phyloP scores from a whole-genome alignment of 805 yeast species.

The Candida sithepensis region DNA sequence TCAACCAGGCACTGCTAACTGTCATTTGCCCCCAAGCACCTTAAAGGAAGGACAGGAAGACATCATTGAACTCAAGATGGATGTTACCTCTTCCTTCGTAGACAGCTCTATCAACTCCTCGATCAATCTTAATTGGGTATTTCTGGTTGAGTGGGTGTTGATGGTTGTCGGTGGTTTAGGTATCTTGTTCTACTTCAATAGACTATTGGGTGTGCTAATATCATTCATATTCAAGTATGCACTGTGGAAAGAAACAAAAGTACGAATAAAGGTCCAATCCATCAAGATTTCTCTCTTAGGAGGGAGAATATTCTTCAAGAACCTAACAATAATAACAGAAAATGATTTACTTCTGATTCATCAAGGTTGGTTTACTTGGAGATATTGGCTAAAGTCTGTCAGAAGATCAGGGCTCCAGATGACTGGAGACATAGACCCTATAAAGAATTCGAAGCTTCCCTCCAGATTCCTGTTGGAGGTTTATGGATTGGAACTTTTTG shows the following conservation, averaged over 20 bases:
- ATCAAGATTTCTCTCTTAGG: conserved; percentile 75
- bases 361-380: conserved; percentile 79
- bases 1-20: too few species aligned
- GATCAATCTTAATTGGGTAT: conserved; percentile 55
- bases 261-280: conserved; percentile 66
- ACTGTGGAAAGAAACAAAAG: conserved; percentile 60
- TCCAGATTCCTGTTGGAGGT: conserved; percentile 54
- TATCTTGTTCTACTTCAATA: conserved; percentile 70
- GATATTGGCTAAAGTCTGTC: conserved; percentile 71
- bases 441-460: conserved; percentile 47
- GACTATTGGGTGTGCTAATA: conserved; percentile 60
- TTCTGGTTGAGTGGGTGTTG: conserved; percentile 78
- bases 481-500: conserved; percentile 79
- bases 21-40: too few species aligned
- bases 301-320: conserved; percentile 77
- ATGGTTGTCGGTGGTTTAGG: conserved; percentile 58
- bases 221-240: conserved; percentile 48
- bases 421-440: conserved; percentile 15
- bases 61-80: conserved; percentile 13
- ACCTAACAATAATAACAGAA: conserved; percentile 67
- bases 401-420: conserved; percentile 36
- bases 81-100: conserved; percentile 24
- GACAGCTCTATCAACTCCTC: conserved; percentile 26
- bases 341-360: conserved; percentile 69
- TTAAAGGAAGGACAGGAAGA: neutral